A percentile compares a stretch with the other conserved stretches of the same genome.
phyloP scores from a whole-genome alignment of 352 stramenopile species.

The Globisporangium uncinulatum region DNA sequence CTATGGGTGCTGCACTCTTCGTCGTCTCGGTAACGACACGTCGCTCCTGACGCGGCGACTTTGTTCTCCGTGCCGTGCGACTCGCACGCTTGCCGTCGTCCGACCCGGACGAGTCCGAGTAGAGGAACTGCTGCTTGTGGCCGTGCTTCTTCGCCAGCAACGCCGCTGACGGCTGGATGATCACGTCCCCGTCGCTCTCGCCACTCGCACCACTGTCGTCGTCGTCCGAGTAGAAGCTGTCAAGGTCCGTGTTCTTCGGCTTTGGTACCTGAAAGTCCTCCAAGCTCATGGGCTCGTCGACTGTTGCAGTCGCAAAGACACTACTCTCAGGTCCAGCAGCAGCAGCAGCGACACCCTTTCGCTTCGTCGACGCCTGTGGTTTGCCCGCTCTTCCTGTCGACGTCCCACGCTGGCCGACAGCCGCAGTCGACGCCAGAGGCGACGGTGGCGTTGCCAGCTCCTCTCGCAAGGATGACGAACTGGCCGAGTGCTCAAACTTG shows the following conservation, averaged over 20 bases:
- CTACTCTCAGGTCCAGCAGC: background rate
- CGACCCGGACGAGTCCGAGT: conserved; percentile 54
- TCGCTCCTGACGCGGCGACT: conserved; percentile 2
- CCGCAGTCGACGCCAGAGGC: background rate
- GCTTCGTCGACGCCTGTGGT: background rate
- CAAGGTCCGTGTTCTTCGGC: conserved; percentile 44
- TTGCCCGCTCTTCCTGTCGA: background rate
- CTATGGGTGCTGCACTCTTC: background rate
- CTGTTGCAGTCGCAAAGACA: background rate
- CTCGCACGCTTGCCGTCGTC: conserved; percentile 19
- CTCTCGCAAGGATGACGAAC: conserved; percentile 3
- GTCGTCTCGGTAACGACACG: background rate
- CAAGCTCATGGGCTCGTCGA: conserved; percentile 43
- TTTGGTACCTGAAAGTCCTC: conserved; percentile 78
- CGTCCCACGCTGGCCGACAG: background rate
- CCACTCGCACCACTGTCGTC: conserved; percentile 53
- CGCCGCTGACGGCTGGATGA: conserved; percentile 31
- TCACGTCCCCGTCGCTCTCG: conserved; percentile 43
- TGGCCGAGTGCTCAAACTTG: conserved; percentile 38
- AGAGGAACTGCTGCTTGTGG: conserved; percentile 72
- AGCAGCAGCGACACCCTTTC: too few relatives aligned
- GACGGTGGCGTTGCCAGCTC: background rate
- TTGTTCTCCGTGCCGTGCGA: background rate
- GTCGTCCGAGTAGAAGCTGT: conserved; percentile 77
- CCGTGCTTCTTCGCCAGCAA: conserved; percentile 18